phyloP scores from a whole-genome alignment of 1,139 yeast species.

The Taphrina confusa region DNA sequence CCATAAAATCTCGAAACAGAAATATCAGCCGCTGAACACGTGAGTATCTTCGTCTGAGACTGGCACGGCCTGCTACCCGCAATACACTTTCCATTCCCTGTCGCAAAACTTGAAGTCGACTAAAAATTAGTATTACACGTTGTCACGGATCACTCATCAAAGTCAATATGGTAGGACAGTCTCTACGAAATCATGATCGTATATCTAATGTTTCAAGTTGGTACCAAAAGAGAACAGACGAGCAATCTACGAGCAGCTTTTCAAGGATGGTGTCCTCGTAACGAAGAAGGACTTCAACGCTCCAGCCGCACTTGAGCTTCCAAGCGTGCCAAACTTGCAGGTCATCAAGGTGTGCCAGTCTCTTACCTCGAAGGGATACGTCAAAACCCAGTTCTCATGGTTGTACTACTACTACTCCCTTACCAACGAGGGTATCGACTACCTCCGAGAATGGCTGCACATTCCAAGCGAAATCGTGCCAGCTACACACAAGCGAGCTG shows the following conservation, averaged over 20 bases:
- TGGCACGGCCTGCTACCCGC: slow-evolving; percentile 5
- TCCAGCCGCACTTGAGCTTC: slow-evolving; percentile 85
- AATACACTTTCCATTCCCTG: background rate
- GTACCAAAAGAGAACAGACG: slow-evolving; percentile 38
- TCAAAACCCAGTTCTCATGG: slow-evolving; percentile 99
- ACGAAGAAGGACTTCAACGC: slow-evolving; percentile 72
- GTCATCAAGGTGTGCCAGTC: slow-evolving; percentile 99
- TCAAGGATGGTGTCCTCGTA: slow-evolving; percentile 38
- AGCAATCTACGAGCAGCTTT: slow-evolving; percentile 36
- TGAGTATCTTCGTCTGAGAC: background rate
- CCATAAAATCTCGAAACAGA: no score
- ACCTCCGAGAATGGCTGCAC: slow-evolving; percentile 97
- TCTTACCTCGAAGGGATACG: slow-evolving; percentile 97
- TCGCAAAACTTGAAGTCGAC: background rate
- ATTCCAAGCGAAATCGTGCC: slow-evolving; percentile 99
- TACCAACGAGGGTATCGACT: slow-evolving; percentile 99
- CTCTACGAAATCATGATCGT: background rate
- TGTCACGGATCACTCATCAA: slow-evolving; percentile 7
- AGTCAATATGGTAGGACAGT: slow-evolving; percentile 6
- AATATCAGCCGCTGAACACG: background rate
- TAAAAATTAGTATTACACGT: background rate
- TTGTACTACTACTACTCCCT: slow-evolving; percentile 99
- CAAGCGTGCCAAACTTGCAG: slow-evolving; percentile 62
- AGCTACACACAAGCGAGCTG: slow-evolving; percentile 94
- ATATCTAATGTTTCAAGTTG: slow-evolving; percentile 10